phyloP scores from a whole-genome alignment of 192 early-diverging fungal genomes.

The Thamnidium elegans region DNA sequence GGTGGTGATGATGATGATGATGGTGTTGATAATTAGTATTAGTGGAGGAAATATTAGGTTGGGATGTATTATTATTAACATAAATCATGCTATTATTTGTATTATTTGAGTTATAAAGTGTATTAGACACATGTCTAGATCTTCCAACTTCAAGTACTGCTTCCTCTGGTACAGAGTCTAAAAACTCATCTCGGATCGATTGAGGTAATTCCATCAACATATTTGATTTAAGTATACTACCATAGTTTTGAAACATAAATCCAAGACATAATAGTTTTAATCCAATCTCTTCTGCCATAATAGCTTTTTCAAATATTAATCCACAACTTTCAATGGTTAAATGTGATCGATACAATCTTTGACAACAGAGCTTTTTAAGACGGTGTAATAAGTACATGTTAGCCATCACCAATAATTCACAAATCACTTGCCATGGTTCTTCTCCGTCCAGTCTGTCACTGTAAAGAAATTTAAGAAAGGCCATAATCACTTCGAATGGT shows the following conservation, averaged over 20 bases:
- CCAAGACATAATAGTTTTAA: conserved; percentile 46
- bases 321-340: conserved; percentile 51
- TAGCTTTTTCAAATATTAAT: conserved; percentile 52
- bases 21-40: not conserved
- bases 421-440: conserved; percentile 38
- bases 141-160: conserved; percentile 42
- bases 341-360: conserved; percentile 43
- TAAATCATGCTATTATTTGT: not conserved
- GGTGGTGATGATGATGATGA: not conserved
- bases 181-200: conserved; percentile 36
- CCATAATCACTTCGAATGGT: conserved; percentile 43
- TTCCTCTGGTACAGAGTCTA: conserved; percentile 50
- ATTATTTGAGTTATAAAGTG: not conserved
- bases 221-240: conserved; percentile 49
- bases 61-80: not conserved
- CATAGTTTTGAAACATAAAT: conserved; percentile 53
- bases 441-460: conserved; percentile 47
- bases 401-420: conserved; percentile 55
- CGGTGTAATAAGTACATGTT: conserved; percentile 55
- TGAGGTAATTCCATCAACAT: conserved; percentile 45
- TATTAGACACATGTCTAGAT: not conserved
- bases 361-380: conserved; percentile 56
- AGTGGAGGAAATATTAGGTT: not conserved
- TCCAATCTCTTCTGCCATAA: conserved; percentile 49
- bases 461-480: conserved; percentile 58